Percentiles rank a stretch among this genome's conserved stretches.
Evolutionary conservation across 2,329 filamentous ascomycete species (phyloP).

Genomic region (Lanzia echinophila): DNA sequence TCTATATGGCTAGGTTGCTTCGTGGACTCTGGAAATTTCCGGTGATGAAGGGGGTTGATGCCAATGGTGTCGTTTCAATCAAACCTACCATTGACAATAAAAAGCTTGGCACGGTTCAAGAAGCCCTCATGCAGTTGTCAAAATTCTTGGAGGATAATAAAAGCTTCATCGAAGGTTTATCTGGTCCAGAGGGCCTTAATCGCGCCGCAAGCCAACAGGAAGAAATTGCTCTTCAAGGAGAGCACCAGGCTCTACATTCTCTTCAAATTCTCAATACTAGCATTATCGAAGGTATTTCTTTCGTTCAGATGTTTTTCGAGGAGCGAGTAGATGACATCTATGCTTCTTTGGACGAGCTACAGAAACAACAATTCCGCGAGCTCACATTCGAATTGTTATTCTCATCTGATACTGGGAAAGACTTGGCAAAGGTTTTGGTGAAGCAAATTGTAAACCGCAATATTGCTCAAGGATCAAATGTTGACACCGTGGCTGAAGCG

Average conservation of each 20-base stretch:
- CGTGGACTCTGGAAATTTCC: constrained; percentile 80
- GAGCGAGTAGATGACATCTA: constrained; percentile 88
- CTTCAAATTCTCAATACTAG: constrained; percentile 79
- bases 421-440: constrained; percentile 87
- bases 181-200: constrained; percentile 81
- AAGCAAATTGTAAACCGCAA: constrained; percentile 98
- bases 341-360: constrained; percentile 61
- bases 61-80: constrained; percentile 54
- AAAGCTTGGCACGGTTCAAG: constrained; percentile 73
- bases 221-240: constrained; percentile 84
- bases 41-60: constrained; percentile 56
- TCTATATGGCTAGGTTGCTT: constrained; percentile 84
- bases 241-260: constrained; percentile 86
- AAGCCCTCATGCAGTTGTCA: constrained; percentile 69
- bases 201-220: constrained; percentile 76
- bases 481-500: constrained; percentile 96
- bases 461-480: constrained; percentile 92
- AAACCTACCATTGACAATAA: constrained; percentile 56
- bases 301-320: constrained; percentile 90
- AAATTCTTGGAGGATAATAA: constrained; percentile 84
- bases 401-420: constrained; percentile 69
- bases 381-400: constrained; percentile 89
- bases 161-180: constrained; percentile 84
- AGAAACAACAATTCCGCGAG: constrained; percentile 62
- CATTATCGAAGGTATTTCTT: constrained; percentile 94